Evolutionary conservation across 495 filamentous ascomycete genomes (phyloP), one percentile per base, ranked within the genome.

Genomic region (Neurospora africana): DNA sequence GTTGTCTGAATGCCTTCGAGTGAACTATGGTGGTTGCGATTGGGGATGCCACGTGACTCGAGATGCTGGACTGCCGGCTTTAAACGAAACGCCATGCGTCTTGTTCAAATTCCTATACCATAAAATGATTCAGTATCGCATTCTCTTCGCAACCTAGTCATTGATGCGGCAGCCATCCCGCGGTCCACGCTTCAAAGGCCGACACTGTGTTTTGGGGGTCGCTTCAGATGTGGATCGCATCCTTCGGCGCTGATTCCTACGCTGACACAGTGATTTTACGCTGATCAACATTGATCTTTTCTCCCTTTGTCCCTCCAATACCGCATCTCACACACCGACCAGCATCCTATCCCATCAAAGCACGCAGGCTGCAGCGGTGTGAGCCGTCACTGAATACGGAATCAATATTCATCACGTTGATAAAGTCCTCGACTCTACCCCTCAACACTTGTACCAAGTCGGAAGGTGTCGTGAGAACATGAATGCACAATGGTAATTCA

Each of bases 391-490:
- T 44, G 43, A 21, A 44, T 21, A 21, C 43, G n/a, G 8, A 21
- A 3, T 44, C 43, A 44, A n/a, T 2, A 19, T n/a, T 43, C 7
- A n/a, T 41, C 5, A 19, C 17, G 40, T n/a, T 5, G 40, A 43
- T n/a, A n/a, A 43, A 21, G 19, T 44, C 43, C 19, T 44, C 19
- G n/a, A 44, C 40, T 43, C 7, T 43, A 19, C 40, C 40, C n/a
- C n/a, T 21, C 2, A 10, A 44, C 8, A 44, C 43, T 44, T 44
- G 43, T 44, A 44, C 8, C 43, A 44, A 44, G 43, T 44, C 19
- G n/a, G 43, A 44, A 21, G 43, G n/a, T 44, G 43, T 44, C 2
- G 21, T 71, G 9, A 69, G 73, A 0, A 83, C 84, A 44, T 21
- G 30, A n/a, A n/a, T n/a, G 40, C 0, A 41, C 17, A 41, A 41